phyloP scores from a whole-genome alignment of 768 basidiomycete species.

The Suillus decipiens region DNA sequence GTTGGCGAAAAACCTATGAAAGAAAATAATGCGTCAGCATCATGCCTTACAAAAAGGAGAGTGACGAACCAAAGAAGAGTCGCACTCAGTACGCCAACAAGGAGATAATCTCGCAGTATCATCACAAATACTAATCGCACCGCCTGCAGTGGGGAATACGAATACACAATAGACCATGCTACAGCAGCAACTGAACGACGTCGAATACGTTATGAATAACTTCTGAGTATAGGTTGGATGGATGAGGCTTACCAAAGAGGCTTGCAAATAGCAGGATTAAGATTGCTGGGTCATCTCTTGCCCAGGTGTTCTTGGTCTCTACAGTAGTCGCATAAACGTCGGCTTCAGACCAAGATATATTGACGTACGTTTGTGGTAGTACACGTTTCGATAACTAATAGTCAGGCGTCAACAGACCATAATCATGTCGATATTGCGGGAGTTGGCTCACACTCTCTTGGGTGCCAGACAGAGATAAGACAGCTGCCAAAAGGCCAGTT shows the following conservation, averaged over 20 bases:
- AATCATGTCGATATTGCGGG: neutral
- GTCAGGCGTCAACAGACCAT: constrained; percentile 17
- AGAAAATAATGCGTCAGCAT: constrained; percentile 18
- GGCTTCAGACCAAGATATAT: neutral
- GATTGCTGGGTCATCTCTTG: constrained; percentile 95
- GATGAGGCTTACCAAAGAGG: constrained; percentile 56
- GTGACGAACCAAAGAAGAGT: constrained; percentile 70
- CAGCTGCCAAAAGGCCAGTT: constrained; percentile 93
- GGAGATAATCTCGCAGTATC: constrained; percentile 87
- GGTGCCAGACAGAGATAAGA: constrained; percentile 93
- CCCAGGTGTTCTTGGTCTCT: constrained; percentile 99
- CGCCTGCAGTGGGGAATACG: constrained; percentile 54
- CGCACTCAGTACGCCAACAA: constrained; percentile 72
- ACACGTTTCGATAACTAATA: constrained; percentile 88
- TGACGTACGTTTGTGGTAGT: constrained; percentile 87
- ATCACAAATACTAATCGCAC: constrained; percentile 74
- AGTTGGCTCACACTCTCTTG: constrained; percentile 72
- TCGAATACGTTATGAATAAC: neutral
- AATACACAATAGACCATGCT: constrained; percentile 87
- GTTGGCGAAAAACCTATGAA: constrained; percentile 67
- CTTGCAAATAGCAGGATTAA: constrained; percentile 82
- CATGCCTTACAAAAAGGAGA: constrained; percentile 9
- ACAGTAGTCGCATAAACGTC: constrained; percentile 14
- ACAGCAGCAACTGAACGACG: constrained; percentile 65
- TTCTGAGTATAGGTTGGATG: neutral